Evolutionary conservation across 805 yeast species (phyloP).

Genomic region (Saccharomyces eubayanus): DNA sequence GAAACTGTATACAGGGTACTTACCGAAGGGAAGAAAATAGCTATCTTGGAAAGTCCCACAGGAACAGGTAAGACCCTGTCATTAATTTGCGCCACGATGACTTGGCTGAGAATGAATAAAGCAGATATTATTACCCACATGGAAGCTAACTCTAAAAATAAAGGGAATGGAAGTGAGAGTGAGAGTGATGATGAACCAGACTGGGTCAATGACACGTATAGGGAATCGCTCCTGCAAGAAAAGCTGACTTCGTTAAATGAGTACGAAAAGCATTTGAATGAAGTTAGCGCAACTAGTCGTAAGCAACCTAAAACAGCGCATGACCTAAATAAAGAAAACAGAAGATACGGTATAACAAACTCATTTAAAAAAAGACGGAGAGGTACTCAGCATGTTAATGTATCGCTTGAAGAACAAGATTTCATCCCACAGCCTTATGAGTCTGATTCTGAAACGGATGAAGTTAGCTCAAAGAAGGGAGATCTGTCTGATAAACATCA

Average conservation of each 20-base stretch:
- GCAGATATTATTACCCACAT: slow-evolving; percentile 2
- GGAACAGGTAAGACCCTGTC: slow-evolving; percentile 92
- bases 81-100: slow-evolving; percentile 72
- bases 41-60: slow-evolving; percentile 86
- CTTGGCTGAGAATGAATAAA: slow-evolving; percentile 64
- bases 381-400: slow-evolving; percentile 16
- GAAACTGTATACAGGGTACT: slow-evolving; percentile 58
- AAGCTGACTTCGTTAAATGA: slow-evolving; percentile 20
- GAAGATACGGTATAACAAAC: slow-evolving; percentile 4
- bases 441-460: slow-evolving; percentile 26
- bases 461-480: slow-evolving; percentile 5
- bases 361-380: slow-evolving; percentile 11
- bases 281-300: slow-evolving; percentile 14
- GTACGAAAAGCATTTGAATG: slow-evolving; percentile 32
- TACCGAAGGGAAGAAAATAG: slow-evolving; percentile 45
- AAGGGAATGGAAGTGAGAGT: neutral
- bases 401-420: slow-evolving; percentile 26
- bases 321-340: slow-evolving; percentile 1
- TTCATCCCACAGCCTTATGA: slow-evolving; percentile 19
- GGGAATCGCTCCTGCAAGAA: slow-evolving; percentile 20
- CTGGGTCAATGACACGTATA: slow-evolving; percentile 49
- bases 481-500: neutral
- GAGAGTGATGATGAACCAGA: slow-evolving; percentile 54
- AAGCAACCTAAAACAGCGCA: slow-evolving; percentile 5
- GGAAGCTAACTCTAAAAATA: slow-evolving; percentile 4